Evolutionary conservation across 139 green algal species (phyloP), one percentile per base, ranked within the genome.

Genomic region (Chlorella sp.): DNA sequence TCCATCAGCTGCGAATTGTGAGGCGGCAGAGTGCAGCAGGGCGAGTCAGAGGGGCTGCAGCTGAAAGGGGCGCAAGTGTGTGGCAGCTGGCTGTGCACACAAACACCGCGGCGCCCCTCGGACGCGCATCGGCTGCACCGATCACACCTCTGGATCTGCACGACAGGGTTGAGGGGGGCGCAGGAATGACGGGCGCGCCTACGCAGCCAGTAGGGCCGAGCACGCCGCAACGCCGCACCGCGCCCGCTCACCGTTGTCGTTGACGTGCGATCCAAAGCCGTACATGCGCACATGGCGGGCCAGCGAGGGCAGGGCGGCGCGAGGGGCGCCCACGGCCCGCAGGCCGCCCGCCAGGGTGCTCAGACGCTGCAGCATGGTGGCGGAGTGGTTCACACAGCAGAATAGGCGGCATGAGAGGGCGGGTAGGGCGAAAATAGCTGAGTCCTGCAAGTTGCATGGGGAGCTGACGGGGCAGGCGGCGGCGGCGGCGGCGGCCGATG

Each of bases 201-300:
- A 18, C 64, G 20, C 38, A 15, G 38, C 39, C 3, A 62, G 20
- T 39, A 32, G 30, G 28, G 65, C 15, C 1, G 23, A 4, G 18
- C 30, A 76, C 2, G 17, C 47, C 0, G 30, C 32, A 30, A 41
- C 32, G 41, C 41, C n/a, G 60, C 34, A 18, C 11, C 13, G 28
- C 25, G 26, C 13, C 11, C 13, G 30, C 64, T 34, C 30, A 30
- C 81, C 67, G 28, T 88, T 88, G 38, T 88, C 76, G 25, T 36
- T 78, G 32, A 85, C 55, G 44, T 88, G 84, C 6, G 26, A 41
- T 4, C 84, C 84, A n/a, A 87, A 65, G 3, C 83, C 83, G 65
- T 75, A 83, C 32, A 60, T 56, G 55, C 74, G 73, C 16, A 32
- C 47, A 15, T 80, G 73, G 5, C 73, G 44, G 13, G 47, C 23